Evolutionary conservation across 179 eudicot genomes (phyloP).

Genomic region (Vitellaria paradoxa): DNA sequence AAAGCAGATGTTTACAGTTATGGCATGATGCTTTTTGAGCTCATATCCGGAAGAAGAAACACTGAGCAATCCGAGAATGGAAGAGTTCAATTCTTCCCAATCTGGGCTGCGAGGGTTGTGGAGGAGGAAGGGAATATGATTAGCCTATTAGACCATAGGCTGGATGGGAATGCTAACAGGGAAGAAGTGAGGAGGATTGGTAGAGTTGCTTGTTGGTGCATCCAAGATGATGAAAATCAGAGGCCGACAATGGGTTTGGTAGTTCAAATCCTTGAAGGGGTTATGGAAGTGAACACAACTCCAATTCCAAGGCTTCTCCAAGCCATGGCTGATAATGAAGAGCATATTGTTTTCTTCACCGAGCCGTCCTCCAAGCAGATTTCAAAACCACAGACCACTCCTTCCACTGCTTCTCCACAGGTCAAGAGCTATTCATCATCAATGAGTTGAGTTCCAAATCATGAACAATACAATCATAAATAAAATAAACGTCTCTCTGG

Average conservation of each 20-base stretch:
- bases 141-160: slow-evolving; percentile 35
- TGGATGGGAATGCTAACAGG: slow-evolving; percentile 35
- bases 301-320: slow-evolving; percentile 53
- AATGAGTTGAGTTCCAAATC: too few relatives aligned
- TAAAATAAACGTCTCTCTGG: too few relatives aligned
- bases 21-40: slow-evolving; percentile 68
- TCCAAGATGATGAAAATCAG: slow-evolving; percentile 51
- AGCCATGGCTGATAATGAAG: slow-evolving; percentile 32
- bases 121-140: slow-evolving; percentile 36
- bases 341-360: slow-evolving; percentile 32
- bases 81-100: slow-evolving; percentile 42
- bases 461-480: too few relatives aligned
- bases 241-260: slow-evolving; percentile 65
- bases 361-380: slow-evolving; percentile 35
- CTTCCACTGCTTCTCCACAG: slow-evolving; percentile 16
- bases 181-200: slow-evolving; percentile 41
- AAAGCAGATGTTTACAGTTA: slow-evolving; percentile 75
- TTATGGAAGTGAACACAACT: slow-evolving; percentile 53
- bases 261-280: slow-evolving; percentile 69
- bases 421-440: slow-evolving; percentile 1
- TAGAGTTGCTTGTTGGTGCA: slow-evolving; percentile 66
- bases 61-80: slow-evolving; percentile 40
- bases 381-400: slow-evolving; percentile 22
- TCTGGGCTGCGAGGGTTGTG: slow-evolving; percentile 40
- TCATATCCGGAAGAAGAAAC: slow-evolving; percentile 57